Evolutionary conservation across 2,329 filamentous ascomycete species (phyloP), one percentile per base, ranked within the genome.

Genomic region (Hypoxylon sp.): DNA sequence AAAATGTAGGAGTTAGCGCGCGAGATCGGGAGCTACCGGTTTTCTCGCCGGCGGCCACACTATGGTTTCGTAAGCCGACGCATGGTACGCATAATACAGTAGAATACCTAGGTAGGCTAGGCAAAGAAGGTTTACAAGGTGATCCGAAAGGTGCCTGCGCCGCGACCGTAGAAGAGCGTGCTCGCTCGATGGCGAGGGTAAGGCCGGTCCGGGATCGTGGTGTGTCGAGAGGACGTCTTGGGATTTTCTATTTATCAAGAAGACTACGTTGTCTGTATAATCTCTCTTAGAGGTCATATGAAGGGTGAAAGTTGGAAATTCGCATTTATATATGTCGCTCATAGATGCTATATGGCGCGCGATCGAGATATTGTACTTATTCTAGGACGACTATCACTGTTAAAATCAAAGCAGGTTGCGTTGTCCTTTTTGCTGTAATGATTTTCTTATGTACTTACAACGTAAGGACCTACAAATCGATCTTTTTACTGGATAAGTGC

Each of bases 141-240:
- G 22, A 50, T 24, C 8, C 46, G 24, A 5, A 50, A 5, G 13
- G 29, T 50, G 46, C 46, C 17, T 22, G 46, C 46, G 13, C 46
- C 46, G 46, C 24, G n/a, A 24, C 11, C 24, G 14, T 50, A 29
- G 46, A 50, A 50, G 22, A 50, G 46, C 22, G 22, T 50, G 22
- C 24, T 17, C 8, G 13, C 2, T 14, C 11, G 14, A 13, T 6
- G 5, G 6, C 29, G 46, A 6, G 46, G 24, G 5, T 13, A 5
- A 26, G 17, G 46, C 14, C 24, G 46, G 2, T 29, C 6, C 2
- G 19, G 44, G 44, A 26, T 47, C 13, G 44, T 47, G 44, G 44
- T 24, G 24, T 19, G 44, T 11, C 44, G 44, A 6, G 37, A 42
- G 19, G 44, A 24, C 44, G 26, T 47, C 11, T 31, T 26, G 19